Conservation (phyloP, 345 rosid species). For the Eucalyptus camaldulensis region DNA sequence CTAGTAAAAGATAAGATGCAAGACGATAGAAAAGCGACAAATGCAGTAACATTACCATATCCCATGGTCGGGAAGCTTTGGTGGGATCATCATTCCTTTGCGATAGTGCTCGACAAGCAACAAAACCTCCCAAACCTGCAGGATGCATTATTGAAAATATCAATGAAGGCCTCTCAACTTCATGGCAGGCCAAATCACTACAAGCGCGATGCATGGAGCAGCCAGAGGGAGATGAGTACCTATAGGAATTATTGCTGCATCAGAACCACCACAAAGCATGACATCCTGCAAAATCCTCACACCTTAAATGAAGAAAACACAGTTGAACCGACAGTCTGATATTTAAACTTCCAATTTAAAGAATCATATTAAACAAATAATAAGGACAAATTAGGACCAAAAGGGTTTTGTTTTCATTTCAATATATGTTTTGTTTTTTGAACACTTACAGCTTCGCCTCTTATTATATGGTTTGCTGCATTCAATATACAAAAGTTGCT, state of each 20-base stretch:
- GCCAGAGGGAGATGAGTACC: constrained; percentile 25
- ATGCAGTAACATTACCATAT: constrained; percentile 32
- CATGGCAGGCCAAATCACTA: not conserved
- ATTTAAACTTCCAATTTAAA: not conserved
- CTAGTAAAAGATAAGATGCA: not conserved
- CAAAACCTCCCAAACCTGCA: constrained; percentile 97
- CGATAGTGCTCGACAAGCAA: constrained; percentile 88
- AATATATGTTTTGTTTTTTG: not conserved
- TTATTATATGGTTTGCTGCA: constrained; percentile 87
- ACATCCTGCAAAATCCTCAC: constrained; percentile 44
- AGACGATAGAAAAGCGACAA: not conserved
- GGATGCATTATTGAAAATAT: not conserved
- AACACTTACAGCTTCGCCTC: constrained; percentile 93
- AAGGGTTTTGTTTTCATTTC: not conserved
- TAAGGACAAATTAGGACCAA: not conserved
- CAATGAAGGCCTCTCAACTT: not conserved
- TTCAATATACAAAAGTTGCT: constrained; percentile 87
- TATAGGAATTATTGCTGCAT: constrained; percentile 78
- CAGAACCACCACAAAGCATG: constrained; percentile 98
- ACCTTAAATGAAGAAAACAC: not conserved
- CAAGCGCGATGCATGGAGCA: not conserved
- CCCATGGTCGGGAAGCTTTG: constrained; percentile 99
- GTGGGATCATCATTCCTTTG: constrained; percentile 80
- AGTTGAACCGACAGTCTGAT: not conserved
- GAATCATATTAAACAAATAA: not conserved